phyloP scores from a whole-genome alignment of 108 stramenopile species.

The Cyclotella cryptica region DNA sequence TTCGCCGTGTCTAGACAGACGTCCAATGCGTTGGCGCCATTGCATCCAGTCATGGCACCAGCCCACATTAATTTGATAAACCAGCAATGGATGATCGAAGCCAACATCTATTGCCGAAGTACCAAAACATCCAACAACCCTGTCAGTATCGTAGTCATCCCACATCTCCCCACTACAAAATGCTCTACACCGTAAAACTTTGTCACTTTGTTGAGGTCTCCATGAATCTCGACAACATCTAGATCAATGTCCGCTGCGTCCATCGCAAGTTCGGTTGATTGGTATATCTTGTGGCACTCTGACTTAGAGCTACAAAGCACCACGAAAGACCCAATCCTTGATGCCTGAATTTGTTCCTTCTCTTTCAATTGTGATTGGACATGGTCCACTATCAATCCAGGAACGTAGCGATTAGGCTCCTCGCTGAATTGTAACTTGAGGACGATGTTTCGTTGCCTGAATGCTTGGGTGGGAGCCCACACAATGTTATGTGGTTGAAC shows the following conservation, averaged over 20 bases:
- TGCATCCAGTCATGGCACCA: conserved; percentile 1
- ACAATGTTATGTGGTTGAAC: neutral
- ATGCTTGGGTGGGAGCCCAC: neutral
- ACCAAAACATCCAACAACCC: neutral
- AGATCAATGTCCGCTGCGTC: neutral
- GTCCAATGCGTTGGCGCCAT: neutral
- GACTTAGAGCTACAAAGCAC: neutral
- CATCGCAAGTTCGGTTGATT: neutral
- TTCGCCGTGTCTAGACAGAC: neutral
- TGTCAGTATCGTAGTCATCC: neutral
- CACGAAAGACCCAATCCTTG: neutral
- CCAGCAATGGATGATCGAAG: neutral
- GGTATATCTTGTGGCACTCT: neutral
- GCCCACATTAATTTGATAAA: neutral
- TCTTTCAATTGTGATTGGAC: neutral
- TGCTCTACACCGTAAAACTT: neutral
- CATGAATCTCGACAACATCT: neutral
- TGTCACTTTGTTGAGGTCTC: neutral
- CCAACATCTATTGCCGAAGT: neutral
- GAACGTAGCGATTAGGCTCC: neutral
- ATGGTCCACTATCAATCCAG: neutral
- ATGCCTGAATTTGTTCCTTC: neutral
- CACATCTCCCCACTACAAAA: neutral
- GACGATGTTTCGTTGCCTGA: no score
- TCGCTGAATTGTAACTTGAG: no score